Percentiles rank a stretch among this genome's conserved stretches.
Conservation (phyloP, 306 rosid species). For the Prosopis cineraria region DNA sequence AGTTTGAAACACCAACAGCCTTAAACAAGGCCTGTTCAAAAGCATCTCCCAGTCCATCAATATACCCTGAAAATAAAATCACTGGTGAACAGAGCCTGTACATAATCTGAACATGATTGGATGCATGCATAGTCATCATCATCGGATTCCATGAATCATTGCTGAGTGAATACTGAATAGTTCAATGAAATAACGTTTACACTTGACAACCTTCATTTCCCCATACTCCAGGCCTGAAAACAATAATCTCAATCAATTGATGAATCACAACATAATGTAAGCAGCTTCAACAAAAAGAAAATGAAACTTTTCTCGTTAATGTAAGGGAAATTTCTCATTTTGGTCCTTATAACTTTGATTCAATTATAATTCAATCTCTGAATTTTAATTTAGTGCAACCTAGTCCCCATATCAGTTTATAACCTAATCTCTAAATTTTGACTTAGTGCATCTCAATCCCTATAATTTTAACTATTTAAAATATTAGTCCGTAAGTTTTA, state of each 20-base stretch:
- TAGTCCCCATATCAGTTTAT: no score
- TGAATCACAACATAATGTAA: constrained; percentile 23
- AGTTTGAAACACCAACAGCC: constrained; percentile 97
- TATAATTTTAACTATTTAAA: no score
- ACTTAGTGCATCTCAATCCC: no score
- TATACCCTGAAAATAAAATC: constrained; percentile 64
- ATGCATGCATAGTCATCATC: no score
- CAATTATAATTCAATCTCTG: no score
- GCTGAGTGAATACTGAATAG: constrained; percentile 13
- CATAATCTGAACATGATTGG: constrained; percentile 28
- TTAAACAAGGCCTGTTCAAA: constrained; percentile 94
- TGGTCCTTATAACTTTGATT: no score
- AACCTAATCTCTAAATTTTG: no score
- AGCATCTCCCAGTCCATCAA: constrained; percentile 96
- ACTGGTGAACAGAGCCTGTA: constrained; percentile 28
- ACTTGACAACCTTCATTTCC: constrained; percentile 87
- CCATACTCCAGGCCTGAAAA: constrained; percentile 95
- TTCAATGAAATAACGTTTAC: constrained; percentile 33
- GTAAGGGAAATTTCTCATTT: no score
- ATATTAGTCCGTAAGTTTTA: no score
- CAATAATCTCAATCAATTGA: constrained; percentile 28
- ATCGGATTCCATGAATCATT: constrained; percentile 21
- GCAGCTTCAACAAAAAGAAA: not conserved
- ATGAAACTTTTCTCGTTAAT: not conserved
- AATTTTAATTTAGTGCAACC: no score